Percentiles rank a stretch among this genome's conserved stretches.
phyloP scores from a whole-genome alignment of 345 rosid species.

The sweet orange (Citrus sinensis) region DVS_A1.0 CM039163.1:21182001-21182500 shows the following conservation, averaged over 20 bases:
- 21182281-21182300: not conserved
- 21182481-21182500: not conserved
- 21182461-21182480: not conserved
- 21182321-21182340: not conserved
- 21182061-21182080: slow-evolving; percentile 97
- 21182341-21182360: not conserved
- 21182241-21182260: not conserved
- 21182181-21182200: not conserved
- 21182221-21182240: not conserved
- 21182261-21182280: not conserved
- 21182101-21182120: slow-evolving; percentile 99
- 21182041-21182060: slow-evolving; percentile 77
- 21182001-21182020: not conserved
- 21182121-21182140: slow-evolving; percentile 91
- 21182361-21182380: not conserved
- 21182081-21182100: slow-evolving; percentile 84
- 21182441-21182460: slow-evolving; percentile 1
- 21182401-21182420: not conserved
- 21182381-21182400: not conserved
- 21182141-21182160: slow-evolving; percentile 25
- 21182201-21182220: not conserved
- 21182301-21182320: no score
- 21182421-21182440: not conserved
- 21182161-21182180: not conserved
- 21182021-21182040: slow-evolving; percentile 5